Base-by-base conservation (phyloP, 441 rosid species). In the Mallotus repandus region DNA sequence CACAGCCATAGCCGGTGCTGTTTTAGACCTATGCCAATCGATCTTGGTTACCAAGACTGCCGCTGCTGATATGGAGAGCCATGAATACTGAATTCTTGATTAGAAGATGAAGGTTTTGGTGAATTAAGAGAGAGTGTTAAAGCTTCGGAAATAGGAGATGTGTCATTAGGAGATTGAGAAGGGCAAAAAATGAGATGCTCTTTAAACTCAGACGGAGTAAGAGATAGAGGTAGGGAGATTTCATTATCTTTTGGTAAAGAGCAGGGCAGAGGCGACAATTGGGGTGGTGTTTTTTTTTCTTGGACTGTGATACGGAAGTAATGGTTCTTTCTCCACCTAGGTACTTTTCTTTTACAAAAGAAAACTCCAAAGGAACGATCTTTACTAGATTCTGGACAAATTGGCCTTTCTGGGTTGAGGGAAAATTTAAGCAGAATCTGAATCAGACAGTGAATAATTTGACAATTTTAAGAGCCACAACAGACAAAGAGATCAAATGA, bases 121-220 rank as follows among this genome's bases (percentile, higher is more conserved):
- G 89, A 80, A 21, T 56, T 61, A 16, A 70, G 43, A 53, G 83
- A 77, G 49, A 85, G 87, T 55, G 83, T 67, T n/a, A 89, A 75
- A 59, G 91, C 83, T 10, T 89, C 91, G 16, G 84, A 57, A 55
- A 82, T 71, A 0, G 82, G 78, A 68, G 87, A 75, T 22, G 89
- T 46, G 18, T 81, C 79, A 0, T 25, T 49, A 0, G 74, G 73
- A 16, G 90, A 78, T 2, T 88, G 70, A 5, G 80, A 70, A 12
- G 94, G 89, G 41, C 98, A 97, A 69, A 92, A 92, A 68, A 94
- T 88, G 76, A 92, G 84, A 21, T 86, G 89, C 43, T 94, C 96
- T 77, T 94, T 94, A 38, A 92, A 78, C 72, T 87, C 87, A 0
- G 91, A 86, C 0, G 96, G 90, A 64, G 94, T 91, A 46, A 89